Evolutionary conservation across 352 stramenopile genomes (phyloP), one percentile per base, ranked within the genome.

Genomic region (Phytophthora agathidicida): DNA sequence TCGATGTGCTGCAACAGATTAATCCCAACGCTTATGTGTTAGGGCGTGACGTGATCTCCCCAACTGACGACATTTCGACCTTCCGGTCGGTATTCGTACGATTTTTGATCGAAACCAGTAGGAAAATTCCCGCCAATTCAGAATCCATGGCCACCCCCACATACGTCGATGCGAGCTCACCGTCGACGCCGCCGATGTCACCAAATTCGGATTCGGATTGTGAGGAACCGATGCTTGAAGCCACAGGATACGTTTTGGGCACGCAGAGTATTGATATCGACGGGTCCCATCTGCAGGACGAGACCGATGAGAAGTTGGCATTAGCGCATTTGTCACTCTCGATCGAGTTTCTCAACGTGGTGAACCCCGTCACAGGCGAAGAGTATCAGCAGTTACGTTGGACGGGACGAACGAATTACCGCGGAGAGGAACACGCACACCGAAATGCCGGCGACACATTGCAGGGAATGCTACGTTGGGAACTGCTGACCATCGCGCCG

Each of bases 361-460:
- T 47, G 20, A 73, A 84, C 57, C 39, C 60, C 7, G 54, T 16
- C 11, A 78, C 55, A 32, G 60, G 70, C 8, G 31, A 65, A 31
- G 61, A 65, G 44, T 71, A 65, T n/a, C 73, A 75, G 32, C 64
- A 77, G 42, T 38, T 81, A 13, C 71, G 71, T 27, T 84, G 71
- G 71, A 80, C 69, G 2, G 74, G 74, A 39, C 71, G 61, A 24
- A 84, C 74, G 1, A 63, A 84, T 53, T 84, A 81, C 68, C 71
- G 69, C 17, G 67, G 57, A 44, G 58, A 73, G 32, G 52, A 64
- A 33, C 64, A 81, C 19, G 74, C 74, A 10, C 67, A 73, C 13
- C 71, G 71, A 8, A 84, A 75, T 50, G 68, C 74, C 1, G 65
- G 50, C 3, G 74, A 84, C 32, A 77, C 69, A 20, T 36, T 84